Conservation (phyloP, 495 filamentous ascomycete genomes). For the Xylaria scruposa region DNA sequence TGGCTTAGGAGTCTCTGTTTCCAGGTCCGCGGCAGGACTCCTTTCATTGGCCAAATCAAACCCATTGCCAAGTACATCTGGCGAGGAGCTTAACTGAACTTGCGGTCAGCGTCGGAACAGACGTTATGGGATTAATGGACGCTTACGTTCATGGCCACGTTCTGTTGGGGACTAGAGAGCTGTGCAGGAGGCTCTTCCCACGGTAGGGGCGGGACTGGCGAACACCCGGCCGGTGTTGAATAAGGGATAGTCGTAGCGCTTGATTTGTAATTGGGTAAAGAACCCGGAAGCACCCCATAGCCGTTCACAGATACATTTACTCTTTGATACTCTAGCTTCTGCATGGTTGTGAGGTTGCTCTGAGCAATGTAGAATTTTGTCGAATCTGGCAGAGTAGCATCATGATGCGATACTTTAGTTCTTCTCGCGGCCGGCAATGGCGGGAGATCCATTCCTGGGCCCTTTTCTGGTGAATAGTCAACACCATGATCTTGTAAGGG, state of each 20-base stretch:
- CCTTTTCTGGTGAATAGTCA: background rate
- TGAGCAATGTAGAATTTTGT: slow-evolving; percentile 39
- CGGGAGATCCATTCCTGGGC: slow-evolving; percentile 2
- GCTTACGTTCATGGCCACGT: slow-evolving; percentile 31
- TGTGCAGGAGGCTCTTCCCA: slow-evolving; percentile 32
- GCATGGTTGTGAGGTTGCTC: slow-evolving; percentile 41
- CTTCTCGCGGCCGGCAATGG: slow-evolving; percentile 22
- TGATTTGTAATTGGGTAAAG: slow-evolving; percentile 34
- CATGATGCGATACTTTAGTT: slow-evolving; percentile 28
- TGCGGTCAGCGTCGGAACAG: slow-evolving; percentile 20
- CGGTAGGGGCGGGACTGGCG: slow-evolving; percentile 36
- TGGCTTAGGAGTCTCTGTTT: slow-evolving; percentile 9
- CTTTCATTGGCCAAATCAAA: slow-evolving; percentile 13
- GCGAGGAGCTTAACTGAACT: slow-evolving; percentile 37
- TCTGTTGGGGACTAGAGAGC: slow-evolving; percentile 20
- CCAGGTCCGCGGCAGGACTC: background rate
- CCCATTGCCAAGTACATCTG: slow-evolving; percentile 32
- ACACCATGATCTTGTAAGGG: background rate
- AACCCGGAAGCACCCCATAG: slow-evolving; percentile 27
- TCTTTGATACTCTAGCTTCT: slow-evolving; percentile 41
- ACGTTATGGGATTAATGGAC: background rate
- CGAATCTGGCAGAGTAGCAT: slow-evolving; percentile 23
- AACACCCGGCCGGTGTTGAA: slow-evolving; percentile 38
- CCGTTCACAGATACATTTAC: slow-evolving; percentile 30
- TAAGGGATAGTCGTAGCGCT: slow-evolving; percentile 39